Percentiles rank a stretch among this genome's conserved stretches.
phyloP scores from a whole-genome alignment of 2,329 filamentous ascomycete species.

The Aspergillus sp. region DNA sequence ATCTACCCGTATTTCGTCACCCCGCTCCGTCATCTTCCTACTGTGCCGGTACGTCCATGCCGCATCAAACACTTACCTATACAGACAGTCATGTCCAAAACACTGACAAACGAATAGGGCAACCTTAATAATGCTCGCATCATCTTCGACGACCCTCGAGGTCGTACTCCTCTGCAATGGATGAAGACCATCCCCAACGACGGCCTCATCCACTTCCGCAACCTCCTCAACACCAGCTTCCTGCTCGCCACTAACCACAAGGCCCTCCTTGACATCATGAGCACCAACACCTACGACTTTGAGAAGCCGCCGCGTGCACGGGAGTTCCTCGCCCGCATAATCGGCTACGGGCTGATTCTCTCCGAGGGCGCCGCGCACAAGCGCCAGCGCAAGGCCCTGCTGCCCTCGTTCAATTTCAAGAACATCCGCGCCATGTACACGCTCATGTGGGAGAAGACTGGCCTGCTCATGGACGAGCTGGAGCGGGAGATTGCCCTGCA shows the following conservation, averaged over 20 bases:
- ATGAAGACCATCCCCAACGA: conserved; percentile 54
- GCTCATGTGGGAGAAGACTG: conserved; percentile 38
- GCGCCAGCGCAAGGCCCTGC: conserved; percentile 42
- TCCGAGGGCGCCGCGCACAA: conserved; percentile 51
- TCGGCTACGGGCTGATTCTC: conserved; percentile 52
- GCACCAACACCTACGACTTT: conserved; percentile 53
- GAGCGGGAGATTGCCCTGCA: conserved; percentile 27
- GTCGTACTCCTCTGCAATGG: conserved; percentile 41
- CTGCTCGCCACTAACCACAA: conserved; percentile 34
- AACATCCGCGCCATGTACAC: conserved; percentile 34
- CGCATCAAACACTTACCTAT: no score
- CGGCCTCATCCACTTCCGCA: conserved; percentile 53
- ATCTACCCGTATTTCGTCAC: conserved; percentile 52
- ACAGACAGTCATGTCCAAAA: no score
- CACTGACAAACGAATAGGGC: conserved; percentile 17
- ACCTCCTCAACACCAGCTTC: conserved; percentile 41
- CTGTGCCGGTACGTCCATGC: conserved; percentile 35
- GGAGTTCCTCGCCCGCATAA: conserved; percentile 46
- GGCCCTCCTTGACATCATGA: conserved; percentile 51
- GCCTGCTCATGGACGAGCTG: conserved; percentile 31
- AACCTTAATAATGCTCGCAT: conserved; percentile 23
- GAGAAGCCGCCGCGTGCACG: conserved; percentile 48
- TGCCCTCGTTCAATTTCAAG: conserved; percentile 36
- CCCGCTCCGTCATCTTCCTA: conserved; percentile 51
- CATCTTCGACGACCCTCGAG: conserved; percentile 34